These are phyloP conservation scores for Fusarium tanahbumbuense DNA, from an alignment of 2,329 filamentous ascomycete genomes.

Conservation along the genomic window DNA sequence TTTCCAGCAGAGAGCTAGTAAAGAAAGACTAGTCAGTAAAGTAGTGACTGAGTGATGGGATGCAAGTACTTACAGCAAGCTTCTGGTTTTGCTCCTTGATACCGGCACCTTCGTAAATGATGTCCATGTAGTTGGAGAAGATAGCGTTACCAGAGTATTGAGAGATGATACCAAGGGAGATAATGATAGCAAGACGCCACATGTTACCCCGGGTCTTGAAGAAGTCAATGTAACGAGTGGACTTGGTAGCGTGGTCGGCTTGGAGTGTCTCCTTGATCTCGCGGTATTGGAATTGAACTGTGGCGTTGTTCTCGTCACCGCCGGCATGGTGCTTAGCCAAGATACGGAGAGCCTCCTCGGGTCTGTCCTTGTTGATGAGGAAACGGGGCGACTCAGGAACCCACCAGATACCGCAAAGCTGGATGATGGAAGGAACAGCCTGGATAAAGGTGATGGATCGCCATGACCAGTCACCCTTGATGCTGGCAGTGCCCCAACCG, in stretches of 20 bases:
- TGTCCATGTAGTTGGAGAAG: conserved; percentile 74
- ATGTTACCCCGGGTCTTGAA: conserved; percentile 72
- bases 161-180: conserved; percentile 73
- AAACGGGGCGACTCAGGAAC: conserved; percentile 76
- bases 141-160: conserved; percentile 76
- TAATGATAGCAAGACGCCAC: conserved; percentile 70
- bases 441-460: conserved; percentile 74
- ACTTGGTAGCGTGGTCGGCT: conserved; percentile 63
- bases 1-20: conserved; percentile 62
- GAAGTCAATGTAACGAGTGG: conserved; percentile 70
- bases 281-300: conserved; percentile 73
- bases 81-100: conserved; percentile 68
- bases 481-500: conserved; percentile 70
- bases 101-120: conserved; percentile 70
- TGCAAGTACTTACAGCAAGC: conserved; percentile 57
- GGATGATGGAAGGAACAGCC: conserved; percentile 69
- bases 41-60: background rate
- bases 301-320: conserved; percentile 66
- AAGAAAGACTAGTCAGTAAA: conserved; percentile 5
- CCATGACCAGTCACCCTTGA: conserved; percentile 74
- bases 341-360: conserved; percentile 70
- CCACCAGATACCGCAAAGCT: conserved; percentile 73
- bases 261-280: conserved; percentile 74
- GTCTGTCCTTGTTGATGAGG: conserved; percentile 71
- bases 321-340: conserved; percentile 73